Evolutionary conservation across 345 rosid species (phyloP), one percentile per base, ranked within the genome.

Genomic region (Diplotaxis tenuifolia): DNA sequence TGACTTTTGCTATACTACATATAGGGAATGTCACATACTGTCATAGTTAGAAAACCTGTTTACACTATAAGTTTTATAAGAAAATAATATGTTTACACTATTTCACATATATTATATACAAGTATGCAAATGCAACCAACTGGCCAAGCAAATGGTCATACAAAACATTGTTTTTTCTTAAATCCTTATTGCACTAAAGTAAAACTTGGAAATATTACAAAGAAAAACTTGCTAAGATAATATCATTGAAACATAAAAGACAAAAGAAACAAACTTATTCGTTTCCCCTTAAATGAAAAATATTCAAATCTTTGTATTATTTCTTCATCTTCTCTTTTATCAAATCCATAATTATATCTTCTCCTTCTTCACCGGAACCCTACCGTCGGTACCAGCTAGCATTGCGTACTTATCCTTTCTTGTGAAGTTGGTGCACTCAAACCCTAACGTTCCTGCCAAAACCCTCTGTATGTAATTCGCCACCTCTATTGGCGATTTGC

Each of bases 341-440:
- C 66, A 45, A 40, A 59, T 15, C 36, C 25, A 50, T 72, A 23
- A 65, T 71, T 31, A 77, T 14, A 55, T 71, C 64, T 77, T 77
- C 57, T 77, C 67, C 59, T 72, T 72, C 58, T 77, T 77, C 56
- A 65, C 56, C 14, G 80, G 80, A 66, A 73, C 81, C 16, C 59
- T 73, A 55, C 98, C 99, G 47, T 95, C 98, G 0, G 96, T 95
- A 6, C 99, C 99, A 8, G 98, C 98, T 3, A 95, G 92, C 70
- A 80, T 18, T 0, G 93, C 88, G 14, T 95, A 95, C 85, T 95
- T 95, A 75, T 95, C 98, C 79, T 86, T 95, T 83, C 99, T 85
- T 0, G 99, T 95, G 75, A 95, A 70, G 58, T 76, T 87, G 10
- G 99, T 95, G 75, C 99, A 87, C 80, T 95, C 99, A 38, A 92